These are phyloP conservation scores for Pseudopyrenochaeta lycopersici DNA, from an alignment of 2,329 filamentous ascomycete genomes.

Conservation along the genomic window DNA sequence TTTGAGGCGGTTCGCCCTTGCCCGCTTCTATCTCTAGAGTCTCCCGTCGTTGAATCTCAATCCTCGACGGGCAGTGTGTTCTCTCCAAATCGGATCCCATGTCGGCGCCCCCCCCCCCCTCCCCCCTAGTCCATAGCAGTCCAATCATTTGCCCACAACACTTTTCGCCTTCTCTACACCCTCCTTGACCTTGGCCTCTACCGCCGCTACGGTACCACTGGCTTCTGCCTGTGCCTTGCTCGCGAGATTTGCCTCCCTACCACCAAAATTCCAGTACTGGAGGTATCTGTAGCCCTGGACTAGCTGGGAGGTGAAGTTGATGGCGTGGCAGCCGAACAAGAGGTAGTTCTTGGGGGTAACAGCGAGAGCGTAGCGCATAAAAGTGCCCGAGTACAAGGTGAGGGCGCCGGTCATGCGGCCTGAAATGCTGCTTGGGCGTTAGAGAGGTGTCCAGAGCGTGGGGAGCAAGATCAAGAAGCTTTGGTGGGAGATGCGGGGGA, in stretches of 20 bases:
- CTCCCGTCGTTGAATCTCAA: too few relatives aligned
- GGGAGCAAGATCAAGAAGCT: background rate
- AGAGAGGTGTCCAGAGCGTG: background rate
- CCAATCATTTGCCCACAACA: constrained; percentile 15
- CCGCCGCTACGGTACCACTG: background rate
- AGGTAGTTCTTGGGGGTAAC: constrained; percentile 72
- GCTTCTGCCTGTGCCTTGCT: constrained; percentile 41
- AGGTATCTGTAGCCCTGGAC: constrained; percentile 70
- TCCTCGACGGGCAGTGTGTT: too few relatives aligned
- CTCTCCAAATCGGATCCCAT: too few relatives aligned
- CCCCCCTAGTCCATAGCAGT: background rate
- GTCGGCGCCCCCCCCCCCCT: background rate
- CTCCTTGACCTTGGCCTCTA: constrained; percentile 13
- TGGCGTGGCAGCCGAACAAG: constrained; percentile 72
- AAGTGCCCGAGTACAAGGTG: constrained; percentile 68
- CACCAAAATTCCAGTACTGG: constrained; percentile 66
- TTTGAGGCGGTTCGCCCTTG: too few relatives aligned
- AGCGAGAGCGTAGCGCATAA: constrained; percentile 73
- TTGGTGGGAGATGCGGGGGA: background rate
- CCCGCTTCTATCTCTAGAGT: too few relatives aligned
- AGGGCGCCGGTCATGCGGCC: constrained; percentile 71
- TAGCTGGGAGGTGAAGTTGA: constrained; percentile 70
- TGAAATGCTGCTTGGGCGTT: constrained; percentile 62
- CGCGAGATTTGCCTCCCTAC: constrained; percentile 52
- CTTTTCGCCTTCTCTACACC: constrained; percentile 17